phyloP scores from a whole-genome alignment of 768 basidiomycete genomes.

The Mycena kentingensis region DNA sequence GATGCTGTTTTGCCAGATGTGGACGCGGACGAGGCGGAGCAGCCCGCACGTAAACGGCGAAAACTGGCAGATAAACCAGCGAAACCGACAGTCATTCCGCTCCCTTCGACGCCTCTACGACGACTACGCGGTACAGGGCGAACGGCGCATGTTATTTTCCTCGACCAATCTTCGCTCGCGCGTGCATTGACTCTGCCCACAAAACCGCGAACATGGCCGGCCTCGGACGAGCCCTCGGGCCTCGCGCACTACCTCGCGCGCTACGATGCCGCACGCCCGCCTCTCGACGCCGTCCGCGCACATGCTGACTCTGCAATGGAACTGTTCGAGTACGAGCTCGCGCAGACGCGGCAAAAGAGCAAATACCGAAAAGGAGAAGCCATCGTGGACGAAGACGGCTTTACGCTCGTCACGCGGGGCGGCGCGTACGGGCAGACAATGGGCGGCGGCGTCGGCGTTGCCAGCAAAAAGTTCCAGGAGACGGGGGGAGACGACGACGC shows the following conservation, averaged over 20 bases:
- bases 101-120: slow-evolving; percentile 58
- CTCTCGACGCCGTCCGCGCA: slow-evolving; percentile 69
- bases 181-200: slow-evolving; percentile 58
- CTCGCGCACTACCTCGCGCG: slow-evolving; percentile 69
- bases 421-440: slow-evolving; percentile 88
- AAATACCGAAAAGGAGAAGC: slow-evolving; percentile 83
- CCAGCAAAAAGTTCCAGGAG: slow-evolving; percentile 69
- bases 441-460: slow-evolving; percentile 72
- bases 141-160: slow-evolving; percentile 69
- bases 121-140: slow-evolving; percentile 62
- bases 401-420: slow-evolving; percentile 90
- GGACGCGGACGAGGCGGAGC: slow-evolving; percentile 33
- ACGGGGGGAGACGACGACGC: slow-evolving; percentile 52
- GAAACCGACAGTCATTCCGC: slow-evolving; percentile 56
- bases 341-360: slow-evolving; percentile 60
- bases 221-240: slow-evolving; percentile 63
- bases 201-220: slow-evolving; percentile 67
- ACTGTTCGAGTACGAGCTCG: slow-evolving; percentile 72
- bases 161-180: slow-evolving; percentile 71
- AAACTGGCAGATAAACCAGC: slow-evolving; percentile 35
- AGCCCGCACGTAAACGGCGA: slow-evolving; percentile 40
- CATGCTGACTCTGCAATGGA: slow-evolving; percentile 82
- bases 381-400: slow-evolving; percentile 92
- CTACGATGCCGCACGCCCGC: slow-evolving; percentile 71
- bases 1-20: slow-evolving; percentile 39